Evolutionary conservation across 2,329 filamentous ascomycete species (phyloP).

Genomic region (Exutisphaerella laricina): DNA sequence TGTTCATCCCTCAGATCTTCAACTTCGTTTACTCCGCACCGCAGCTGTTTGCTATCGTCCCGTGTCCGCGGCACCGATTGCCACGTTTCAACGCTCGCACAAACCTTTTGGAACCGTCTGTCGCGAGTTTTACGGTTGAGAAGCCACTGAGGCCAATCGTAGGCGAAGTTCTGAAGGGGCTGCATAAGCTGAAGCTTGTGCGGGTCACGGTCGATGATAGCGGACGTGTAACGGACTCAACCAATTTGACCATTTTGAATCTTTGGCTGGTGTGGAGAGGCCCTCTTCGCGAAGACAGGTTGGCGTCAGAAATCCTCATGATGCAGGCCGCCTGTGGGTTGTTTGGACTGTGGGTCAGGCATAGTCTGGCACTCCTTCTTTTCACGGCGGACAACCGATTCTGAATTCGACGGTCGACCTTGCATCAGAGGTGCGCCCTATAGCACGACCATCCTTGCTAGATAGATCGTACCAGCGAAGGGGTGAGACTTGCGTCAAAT

Average conservation of each 20-base stretch:
- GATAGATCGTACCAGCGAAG: constrained; percentile 7
- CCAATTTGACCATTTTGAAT: constrained; percentile 90
- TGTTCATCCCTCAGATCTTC: constrained; percentile 90
- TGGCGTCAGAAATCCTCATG: constrained; percentile 72
- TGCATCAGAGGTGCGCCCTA: constrained; percentile 14
- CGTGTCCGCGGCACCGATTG: constrained; percentile 87
- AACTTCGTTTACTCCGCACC: constrained; percentile 94
- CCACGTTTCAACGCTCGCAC: constrained; percentile 82
- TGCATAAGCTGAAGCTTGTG: constrained; percentile 64
- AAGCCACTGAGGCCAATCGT: constrained; percentile 64
- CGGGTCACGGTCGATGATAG: constrained; percentile 58
- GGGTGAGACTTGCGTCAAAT: constrained; percentile 3
- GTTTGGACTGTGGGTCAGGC: constrained; percentile 77
- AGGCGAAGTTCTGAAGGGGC: constrained; percentile 58
- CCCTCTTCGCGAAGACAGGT: constrained; percentile 76
- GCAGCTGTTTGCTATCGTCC: constrained; percentile 83
- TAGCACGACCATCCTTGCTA: constrained; percentile 9
- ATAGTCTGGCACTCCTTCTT: constrained; percentile 77
- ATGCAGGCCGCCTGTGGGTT: constrained; percentile 73
- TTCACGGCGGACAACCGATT: constrained; percentile 78
- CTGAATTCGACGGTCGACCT: constrained; percentile 15
- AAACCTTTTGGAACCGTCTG: constrained; percentile 78
- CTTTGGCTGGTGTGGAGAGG: constrained; percentile 96
- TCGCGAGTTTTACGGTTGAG: constrained; percentile 60
- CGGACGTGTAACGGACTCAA: constrained; percentile 70